These are phyloP conservation scores for Styphnolobium japonicum DNA, from an alignment of 306 rosid species.

Conservation along the genomic window DNA sequence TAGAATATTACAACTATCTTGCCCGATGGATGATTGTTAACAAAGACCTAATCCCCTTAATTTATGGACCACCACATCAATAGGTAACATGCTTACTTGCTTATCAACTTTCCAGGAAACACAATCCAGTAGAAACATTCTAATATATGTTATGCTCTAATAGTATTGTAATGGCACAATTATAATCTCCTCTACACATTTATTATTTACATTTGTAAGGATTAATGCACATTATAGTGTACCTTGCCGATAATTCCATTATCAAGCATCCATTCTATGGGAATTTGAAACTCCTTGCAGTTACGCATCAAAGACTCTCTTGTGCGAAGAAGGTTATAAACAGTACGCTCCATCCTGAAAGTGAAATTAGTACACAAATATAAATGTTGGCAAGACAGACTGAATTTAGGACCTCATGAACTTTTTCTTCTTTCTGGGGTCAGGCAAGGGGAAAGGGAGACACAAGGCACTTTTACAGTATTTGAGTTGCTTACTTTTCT, in stretches of 20 bases:
- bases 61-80: background rate
- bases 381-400: background rate
- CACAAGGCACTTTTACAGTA: background rate
- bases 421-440: background rate
- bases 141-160: too few relatives aligned
- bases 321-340: slow-evolving; percentile 77
- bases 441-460: background rate
- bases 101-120: background rate
- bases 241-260: slow-evolving; percentile 93
- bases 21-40: background rate
- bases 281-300: slow-evolving; percentile 84
- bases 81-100: background rate
- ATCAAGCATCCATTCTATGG: slow-evolving; percentile 94
- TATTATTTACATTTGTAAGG: background rate
- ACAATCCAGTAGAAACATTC: too few relatives aligned
- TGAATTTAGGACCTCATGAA: background rate
- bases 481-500: slow-evolving; percentile 63
- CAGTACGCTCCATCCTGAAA: slow-evolving; percentile 88
- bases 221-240: background rate
- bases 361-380: background rate
- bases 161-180: too few relatives aligned
- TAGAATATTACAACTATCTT: background rate
- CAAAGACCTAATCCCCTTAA: background rate
- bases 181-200: background rate
- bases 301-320: slow-evolving; percentile 78